Evolutionary conservation across 257 asterid species (phyloP).

Genomic region (Linderniella brevidens): DNA sequence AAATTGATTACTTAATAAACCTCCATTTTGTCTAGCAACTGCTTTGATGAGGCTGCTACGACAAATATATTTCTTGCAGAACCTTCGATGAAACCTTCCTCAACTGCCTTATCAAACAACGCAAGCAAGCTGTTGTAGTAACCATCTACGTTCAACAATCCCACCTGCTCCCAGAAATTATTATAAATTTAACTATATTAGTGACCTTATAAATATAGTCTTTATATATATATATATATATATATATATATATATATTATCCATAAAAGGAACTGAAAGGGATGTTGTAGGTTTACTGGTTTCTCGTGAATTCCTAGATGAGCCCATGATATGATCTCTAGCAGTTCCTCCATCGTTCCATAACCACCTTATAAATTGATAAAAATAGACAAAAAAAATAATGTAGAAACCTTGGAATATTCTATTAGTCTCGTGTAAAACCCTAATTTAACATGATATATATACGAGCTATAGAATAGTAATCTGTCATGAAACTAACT

Average conservation of each 20-base stretch:
- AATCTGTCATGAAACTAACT: background rate
- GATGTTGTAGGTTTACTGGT: conserved; percentile 23
- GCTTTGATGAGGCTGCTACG: conserved; percentile 28
- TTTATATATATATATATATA: background rate
- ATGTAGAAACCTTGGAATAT: too few species aligned
- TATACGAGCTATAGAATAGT: background rate
- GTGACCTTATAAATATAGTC: background rate
- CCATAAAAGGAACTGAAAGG: background rate
- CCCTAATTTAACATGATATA: background rate
- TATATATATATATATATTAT: background rate
- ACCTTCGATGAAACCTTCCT: conserved; percentile 49
- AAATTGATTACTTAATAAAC: conserved; percentile 6
- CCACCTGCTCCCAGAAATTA: conserved; percentile 24
- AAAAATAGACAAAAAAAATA: too few species aligned
- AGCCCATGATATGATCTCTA: conserved; percentile 62
- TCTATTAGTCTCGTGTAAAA: too few species aligned
- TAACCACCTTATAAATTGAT: conserved; percentile 35
- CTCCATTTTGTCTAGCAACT: conserved; percentile 40
- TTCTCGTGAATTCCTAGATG: conserved; percentile 58
- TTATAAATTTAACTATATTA: background rate
- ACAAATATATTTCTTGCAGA: conserved; percentile 41
- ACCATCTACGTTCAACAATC: conserved; percentile 59
- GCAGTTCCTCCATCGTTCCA: conserved; percentile 66
- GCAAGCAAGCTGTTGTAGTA: conserved; percentile 50
- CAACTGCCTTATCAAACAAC: conserved; percentile 55